A percentile compares a stretch with the other conserved stretches of the same genome.
phyloP scores from a whole-genome alignment of 306 rosid species.

The Hylodesmum podocarpum region DNA sequence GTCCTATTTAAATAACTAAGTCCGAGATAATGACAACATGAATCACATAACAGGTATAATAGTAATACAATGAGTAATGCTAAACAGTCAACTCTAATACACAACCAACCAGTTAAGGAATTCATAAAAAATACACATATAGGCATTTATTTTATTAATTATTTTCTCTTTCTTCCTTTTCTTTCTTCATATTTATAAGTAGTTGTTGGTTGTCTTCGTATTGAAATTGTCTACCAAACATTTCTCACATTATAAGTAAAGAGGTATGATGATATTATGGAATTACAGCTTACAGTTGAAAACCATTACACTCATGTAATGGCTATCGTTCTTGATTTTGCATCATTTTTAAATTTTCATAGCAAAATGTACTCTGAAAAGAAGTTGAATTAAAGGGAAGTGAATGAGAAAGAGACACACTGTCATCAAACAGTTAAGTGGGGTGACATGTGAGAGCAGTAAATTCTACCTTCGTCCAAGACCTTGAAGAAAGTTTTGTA shows the following conservation, averaged over 20 bases:
- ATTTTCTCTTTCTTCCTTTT: no score
- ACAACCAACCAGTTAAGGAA: no score
- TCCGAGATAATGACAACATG: not conserved
- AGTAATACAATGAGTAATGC: no score
- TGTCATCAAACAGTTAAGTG: slow-evolving; percentile 16
- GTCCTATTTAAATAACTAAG: slow-evolving; percentile 1
- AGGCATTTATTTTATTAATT: no score
- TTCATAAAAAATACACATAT: no score
- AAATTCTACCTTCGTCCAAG: slow-evolving; percentile 68
- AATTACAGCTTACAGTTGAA: not conserved
- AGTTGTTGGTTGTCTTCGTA: no score
- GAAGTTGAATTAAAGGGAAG: not conserved
- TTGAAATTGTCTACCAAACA: no score
- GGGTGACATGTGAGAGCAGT: not conserved
- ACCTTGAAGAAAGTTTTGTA: slow-evolving; percentile 88
- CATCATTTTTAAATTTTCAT: not conserved
- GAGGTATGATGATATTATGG: not conserved
- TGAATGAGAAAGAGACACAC: not conserved
- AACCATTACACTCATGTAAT: not conserved
- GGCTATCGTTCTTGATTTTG: not conserved
- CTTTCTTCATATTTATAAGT: no score
- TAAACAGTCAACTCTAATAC: no score
- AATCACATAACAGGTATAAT: not conserved
- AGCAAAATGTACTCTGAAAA: not conserved
- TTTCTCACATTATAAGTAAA: no score